Conservation (phyloP, 2,329 filamentous ascomycete genomes). For the Capronia coronata region DNA sequence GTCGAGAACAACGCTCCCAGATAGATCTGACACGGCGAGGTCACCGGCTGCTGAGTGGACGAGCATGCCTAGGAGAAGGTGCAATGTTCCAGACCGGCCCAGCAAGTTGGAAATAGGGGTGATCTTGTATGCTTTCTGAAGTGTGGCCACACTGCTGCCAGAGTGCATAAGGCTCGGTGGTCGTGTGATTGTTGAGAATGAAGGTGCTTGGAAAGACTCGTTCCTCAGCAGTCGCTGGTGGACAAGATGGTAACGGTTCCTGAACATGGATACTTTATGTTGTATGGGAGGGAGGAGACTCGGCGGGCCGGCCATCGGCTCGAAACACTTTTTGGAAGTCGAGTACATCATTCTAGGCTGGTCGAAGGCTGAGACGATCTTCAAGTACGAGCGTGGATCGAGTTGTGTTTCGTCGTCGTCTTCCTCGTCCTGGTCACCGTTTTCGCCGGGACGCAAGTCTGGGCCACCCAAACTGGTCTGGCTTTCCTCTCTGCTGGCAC, state of each 20-base stretch:
- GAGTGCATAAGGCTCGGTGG: constrained; percentile 50
- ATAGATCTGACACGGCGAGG: constrained; percentile 76
- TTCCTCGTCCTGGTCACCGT: constrained; percentile 49
- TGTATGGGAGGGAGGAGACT: constrained; percentile 68
- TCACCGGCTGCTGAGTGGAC: constrained; percentile 68
- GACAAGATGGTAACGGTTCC: constrained; percentile 85
- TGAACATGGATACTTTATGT: constrained; percentile 78
- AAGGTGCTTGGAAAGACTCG: constrained; percentile 81
- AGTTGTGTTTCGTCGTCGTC: constrained; percentile 54
- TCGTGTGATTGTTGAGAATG: constrained; percentile 57
- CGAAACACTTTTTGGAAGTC: constrained; percentile 75
- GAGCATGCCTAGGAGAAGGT: constrained; percentile 81
- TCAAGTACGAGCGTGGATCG: constrained; percentile 76
- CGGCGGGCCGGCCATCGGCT: constrained; percentile 60
- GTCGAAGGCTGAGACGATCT: constrained; percentile 73
- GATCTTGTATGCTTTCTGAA: constrained; percentile 70
- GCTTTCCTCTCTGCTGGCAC: constrained; percentile 51
- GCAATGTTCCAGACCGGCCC: constrained; percentile 73
- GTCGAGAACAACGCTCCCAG: constrained; percentile 80
- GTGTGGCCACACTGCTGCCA: constrained; percentile 47
- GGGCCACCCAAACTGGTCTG: constrained; percentile 58
- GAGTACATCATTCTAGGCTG: constrained; percentile 58
- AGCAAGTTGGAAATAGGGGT: constrained; percentile 73
- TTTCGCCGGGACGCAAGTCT: constrained; percentile 40
- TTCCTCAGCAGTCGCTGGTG: constrained; percentile 89